A percentile compares a stretch with the other conserved stretches of the same genome.
Conservation (phyloP, 305 asterid genomes). For the Solanum hybrid region DNA sequence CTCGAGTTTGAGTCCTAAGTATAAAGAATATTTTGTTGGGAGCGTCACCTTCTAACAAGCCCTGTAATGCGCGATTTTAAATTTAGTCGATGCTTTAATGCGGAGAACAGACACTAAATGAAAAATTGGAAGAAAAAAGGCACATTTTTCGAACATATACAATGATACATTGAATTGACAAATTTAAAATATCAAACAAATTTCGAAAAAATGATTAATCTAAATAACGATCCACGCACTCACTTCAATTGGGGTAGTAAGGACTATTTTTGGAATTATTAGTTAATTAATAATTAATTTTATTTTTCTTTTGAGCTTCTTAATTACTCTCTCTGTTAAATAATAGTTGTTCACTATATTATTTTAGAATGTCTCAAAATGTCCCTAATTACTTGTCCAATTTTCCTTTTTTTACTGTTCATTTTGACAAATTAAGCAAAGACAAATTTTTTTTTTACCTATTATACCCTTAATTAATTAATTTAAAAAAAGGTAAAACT, state of each 20-base stretch:
- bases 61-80: too few relatives aligned
- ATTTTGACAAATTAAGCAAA: not conserved
- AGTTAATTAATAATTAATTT: too few relatives aligned
- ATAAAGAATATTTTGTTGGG: too few relatives aligned
- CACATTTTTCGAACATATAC: not conserved
- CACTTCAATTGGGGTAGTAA: not conserved
- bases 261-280: not conserved
- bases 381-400: not conserved
- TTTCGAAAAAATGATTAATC: not conserved
- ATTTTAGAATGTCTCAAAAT: too few relatives aligned
- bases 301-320: not conserved
- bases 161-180: not conserved
- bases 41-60: too few relatives aligned
- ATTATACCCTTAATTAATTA: too few relatives aligned
- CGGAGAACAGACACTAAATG: too few relatives aligned
- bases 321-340: too few relatives aligned
- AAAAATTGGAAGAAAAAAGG: not conserved
- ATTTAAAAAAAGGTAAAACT: not conserved
- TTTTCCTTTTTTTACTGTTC: too few relatives aligned
- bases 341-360: not conserved
- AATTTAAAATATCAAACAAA: too few relatives aligned
- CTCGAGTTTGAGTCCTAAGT: not conserved
- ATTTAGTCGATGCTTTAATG: too few relatives aligned
- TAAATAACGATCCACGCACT: not conserved
- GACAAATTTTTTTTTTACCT: too few relatives aligned